Evolutionary conservation across 176 grass and related monocot species (phyloP).

Genomic region (Cocos nucifera): DNA sequence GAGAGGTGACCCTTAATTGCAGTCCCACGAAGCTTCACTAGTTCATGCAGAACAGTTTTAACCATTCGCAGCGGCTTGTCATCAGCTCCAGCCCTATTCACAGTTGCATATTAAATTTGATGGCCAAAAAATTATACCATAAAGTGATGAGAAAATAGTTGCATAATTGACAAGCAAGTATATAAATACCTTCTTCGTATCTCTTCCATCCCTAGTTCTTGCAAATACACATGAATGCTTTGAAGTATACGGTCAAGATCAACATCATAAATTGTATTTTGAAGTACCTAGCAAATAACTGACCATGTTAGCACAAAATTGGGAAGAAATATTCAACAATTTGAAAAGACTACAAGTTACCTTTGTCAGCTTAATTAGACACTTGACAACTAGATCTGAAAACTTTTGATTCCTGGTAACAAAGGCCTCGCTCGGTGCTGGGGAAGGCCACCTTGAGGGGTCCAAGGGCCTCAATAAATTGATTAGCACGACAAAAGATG

Average conservation of each 20-base stretch:
- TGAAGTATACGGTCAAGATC: constrained; percentile 97
- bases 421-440: constrained; percentile 48
- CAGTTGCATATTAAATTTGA: no score
- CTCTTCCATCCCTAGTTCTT: constrained; percentile 99
- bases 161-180: constrained; percentile 3
- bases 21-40: constrained; percentile 94
- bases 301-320: neutral
- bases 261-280: constrained; percentile 91
- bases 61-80: constrained; percentile 98
- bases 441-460: constrained; percentile 79
- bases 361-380: constrained; percentile 97
- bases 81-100: constrained; percentile 81
- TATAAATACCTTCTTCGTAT: constrained; percentile 74
- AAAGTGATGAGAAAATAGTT: neutral
- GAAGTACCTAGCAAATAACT: constrained; percentile 62
- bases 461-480: constrained; percentile 85
- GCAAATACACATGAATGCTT: constrained; percentile 94
- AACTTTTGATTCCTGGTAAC: constrained; percentile 90
- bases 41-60: constrained; percentile 98
- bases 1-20: constrained; percentile 99
- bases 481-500: constrained; percentile 90
- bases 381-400: constrained; percentile 98
- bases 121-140: neutral
- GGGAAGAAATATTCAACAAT: neutral
- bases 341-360: constrained; percentile 14